These are phyloP conservation scores for Vaccinium vitisidaea DNA, from an alignment of 148 eudicot species.

Conservation along the genomic window DNA sequence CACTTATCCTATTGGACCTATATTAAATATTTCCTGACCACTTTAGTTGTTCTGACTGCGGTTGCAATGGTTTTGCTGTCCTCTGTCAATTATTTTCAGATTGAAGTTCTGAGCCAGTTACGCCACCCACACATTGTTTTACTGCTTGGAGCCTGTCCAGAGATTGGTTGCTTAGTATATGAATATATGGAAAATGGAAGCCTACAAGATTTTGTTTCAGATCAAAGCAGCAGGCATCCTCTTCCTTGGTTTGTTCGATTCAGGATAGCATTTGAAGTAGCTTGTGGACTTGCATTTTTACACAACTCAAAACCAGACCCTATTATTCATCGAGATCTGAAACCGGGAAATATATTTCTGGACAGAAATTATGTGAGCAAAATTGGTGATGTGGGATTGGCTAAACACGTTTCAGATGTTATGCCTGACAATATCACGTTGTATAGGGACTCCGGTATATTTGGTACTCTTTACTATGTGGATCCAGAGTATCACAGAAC, in stretches of 20 bases:
- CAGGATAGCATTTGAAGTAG: conserved; percentile 67
- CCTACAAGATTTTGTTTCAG: conserved; percentile 52
- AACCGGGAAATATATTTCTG: conserved; percentile 69
- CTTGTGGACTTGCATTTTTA: conserved; percentile 66
- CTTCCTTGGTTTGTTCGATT: conserved; percentile 74
- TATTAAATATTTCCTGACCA: not conserved
- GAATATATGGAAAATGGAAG: conserved; percentile 82
- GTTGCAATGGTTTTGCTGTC: conserved; percentile 5
- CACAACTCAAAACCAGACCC: conserved; percentile 71
- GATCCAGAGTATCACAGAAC: conserved; percentile 89
- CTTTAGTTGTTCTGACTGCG: conserved; percentile 9
- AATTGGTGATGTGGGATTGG: conserved; percentile 74
- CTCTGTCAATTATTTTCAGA: conserved; percentile 34
- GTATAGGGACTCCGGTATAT: conserved; percentile 52
- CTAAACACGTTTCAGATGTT: conserved; percentile 54
- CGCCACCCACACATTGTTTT: conserved; percentile 72
- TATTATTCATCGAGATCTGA: conserved; percentile 67
- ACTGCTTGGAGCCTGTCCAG: conserved; percentile 82
- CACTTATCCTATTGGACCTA: not conserved
- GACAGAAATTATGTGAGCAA: conserved; percentile 58
- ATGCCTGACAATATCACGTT: conserved; percentile 60
- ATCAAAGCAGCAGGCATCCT: conserved; percentile 28
- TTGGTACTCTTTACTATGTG: conserved; percentile 64
- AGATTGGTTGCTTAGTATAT: conserved; percentile 64
- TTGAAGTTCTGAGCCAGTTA: conserved; percentile 66